Evolutionary conservation across 371 early-diverging fungal species (phyloP).

Genomic region (Actinomucor elegans): DNA sequence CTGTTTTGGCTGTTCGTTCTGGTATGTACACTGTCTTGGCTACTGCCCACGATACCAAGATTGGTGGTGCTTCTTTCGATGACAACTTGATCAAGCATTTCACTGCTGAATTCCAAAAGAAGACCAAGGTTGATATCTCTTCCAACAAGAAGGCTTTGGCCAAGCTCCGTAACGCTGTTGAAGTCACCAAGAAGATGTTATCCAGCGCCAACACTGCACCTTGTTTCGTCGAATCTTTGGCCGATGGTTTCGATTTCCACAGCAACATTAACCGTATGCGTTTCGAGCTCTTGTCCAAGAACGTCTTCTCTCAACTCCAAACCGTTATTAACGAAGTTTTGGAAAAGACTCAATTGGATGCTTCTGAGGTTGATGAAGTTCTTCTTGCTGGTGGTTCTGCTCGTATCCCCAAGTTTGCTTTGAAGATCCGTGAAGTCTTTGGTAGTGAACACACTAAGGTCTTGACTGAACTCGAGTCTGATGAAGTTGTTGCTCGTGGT

Average conservation of each 20-base stretch:
- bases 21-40: slow-evolving; percentile 90
- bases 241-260: slow-evolving; percentile 94
- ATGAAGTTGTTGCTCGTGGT: slow-evolving; percentile 98
- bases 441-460: slow-evolving; percentile 79
- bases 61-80: slow-evolving; percentile 95
- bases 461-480: slow-evolving; percentile 77
- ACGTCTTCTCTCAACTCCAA: slow-evolving; percentile 77
- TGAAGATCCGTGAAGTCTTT: slow-evolving; percentile 84
- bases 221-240: slow-evolving; percentile 89
- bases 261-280: slow-evolving; percentile 85
- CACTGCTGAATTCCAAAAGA: slow-evolving; percentile 85
- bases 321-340: slow-evolving; percentile 75
- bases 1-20: slow-evolving; percentile 83
- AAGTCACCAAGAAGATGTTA: slow-evolving; percentile 94
- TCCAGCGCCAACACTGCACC: slow-evolving; percentile 86
- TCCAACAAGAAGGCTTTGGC: slow-evolving; percentile 74
- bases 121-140: slow-evolving; percentile 78
- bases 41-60: slow-evolving; percentile 79
- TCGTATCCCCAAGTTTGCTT: slow-evolving; percentile 96
- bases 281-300: slow-evolving; percentile 88
- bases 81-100: slow-evolving; percentile 84
- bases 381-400: slow-evolving; percentile 97
- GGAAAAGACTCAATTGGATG: slow-evolving; percentile 64
- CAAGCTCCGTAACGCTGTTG: slow-evolving; percentile 84
- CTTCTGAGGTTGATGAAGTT: slow-evolving; percentile 81